Base-by-base conservation (phyloP, 257 asterid species). In the Leptodermis oblonga region DNA sequence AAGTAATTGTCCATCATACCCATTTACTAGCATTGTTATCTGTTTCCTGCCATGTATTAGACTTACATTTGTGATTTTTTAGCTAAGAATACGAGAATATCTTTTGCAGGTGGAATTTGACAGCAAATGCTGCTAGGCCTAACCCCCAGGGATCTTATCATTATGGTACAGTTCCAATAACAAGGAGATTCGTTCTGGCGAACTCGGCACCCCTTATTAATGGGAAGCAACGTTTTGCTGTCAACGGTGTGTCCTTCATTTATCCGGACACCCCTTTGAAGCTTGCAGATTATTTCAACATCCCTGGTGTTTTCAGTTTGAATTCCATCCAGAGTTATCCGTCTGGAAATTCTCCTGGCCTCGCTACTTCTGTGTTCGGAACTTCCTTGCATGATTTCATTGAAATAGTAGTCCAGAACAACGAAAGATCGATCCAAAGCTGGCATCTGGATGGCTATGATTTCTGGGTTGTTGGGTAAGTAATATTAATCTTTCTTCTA, bases 391-490 rank as follows among this genome's bases (percentile, higher is more conserved):
- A 94, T 31, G 97, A 94, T 31, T 91, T 89, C 77, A 70, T 94
- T 2, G 96, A 94, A 76, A 76, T 94, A 18, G 85, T 94, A 59
- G 82, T 91, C 71, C 96, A 94, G 70, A 91, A 94, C 76, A 79
- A 87, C 8, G 97, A 89, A 77, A 75, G 69, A 34, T 7, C 78
- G 67, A 53, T 91, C 73, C 97, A 94, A 31, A 81, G 96, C 0
- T 86, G 95, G 99, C 99, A 94, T 82, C 89, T 94, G 26, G 97
- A 94, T 68, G 99, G 99, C 46, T 89, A 94, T 41, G 97, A 94
- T 80, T 94, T 91, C 84, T 94, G 99, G 99, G 95, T 86, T 37
- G 95, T 86, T 0, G 99, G 97, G 97, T 94, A 81, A 14, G 87
- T 62, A 30, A 7, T 49, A n/a, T n/a, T 30, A 34, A 11, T 4